phyloP scores from a whole-genome alignment of 352 stramenopile genomes.

The Peronospora belbahrii region DNA sequence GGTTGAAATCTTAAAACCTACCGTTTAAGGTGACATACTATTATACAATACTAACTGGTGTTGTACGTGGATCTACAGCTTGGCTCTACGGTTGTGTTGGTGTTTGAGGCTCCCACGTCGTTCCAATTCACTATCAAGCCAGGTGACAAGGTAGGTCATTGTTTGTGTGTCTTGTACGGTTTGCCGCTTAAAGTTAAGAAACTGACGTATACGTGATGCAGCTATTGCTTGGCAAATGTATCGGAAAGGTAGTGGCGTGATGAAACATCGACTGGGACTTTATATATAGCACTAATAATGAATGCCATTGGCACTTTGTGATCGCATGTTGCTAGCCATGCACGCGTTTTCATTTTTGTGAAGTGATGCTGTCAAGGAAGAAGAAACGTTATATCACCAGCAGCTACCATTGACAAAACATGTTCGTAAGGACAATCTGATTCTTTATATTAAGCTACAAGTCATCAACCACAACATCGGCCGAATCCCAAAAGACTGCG shows the following conservation, averaged over 20 bases:
- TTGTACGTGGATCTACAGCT: conserved; percentile 27
- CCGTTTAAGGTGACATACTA: background rate
- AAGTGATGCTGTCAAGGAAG: too few relatives aligned
- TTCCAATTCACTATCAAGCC: conserved; percentile 71
- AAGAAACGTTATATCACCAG: too few relatives aligned
- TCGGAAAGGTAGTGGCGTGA: conserved; percentile 20
- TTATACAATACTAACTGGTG: conserved; percentile 5
- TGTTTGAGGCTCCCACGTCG: conserved; percentile 72
- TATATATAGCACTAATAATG: too few relatives aligned
- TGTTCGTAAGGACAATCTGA: too few relatives aligned
- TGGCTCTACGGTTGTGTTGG: conserved; percentile 78
- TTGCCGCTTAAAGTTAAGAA: background rate
- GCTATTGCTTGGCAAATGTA: conserved; percentile 39
- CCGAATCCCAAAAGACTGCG: too few relatives aligned
- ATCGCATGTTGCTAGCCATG: background rate
- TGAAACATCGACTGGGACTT: too few relatives aligned
- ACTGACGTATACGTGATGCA: conserved; percentile 3
- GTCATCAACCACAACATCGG: too few relatives aligned
- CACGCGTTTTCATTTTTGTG: too few relatives aligned
- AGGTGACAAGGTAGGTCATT: conserved; percentile 55
- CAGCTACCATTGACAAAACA: too few relatives aligned
- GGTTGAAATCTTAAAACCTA: conserved; percentile 27
- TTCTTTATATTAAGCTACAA: too few relatives aligned
- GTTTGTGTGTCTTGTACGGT: background rate
- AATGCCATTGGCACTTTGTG: background rate